A percentile compares a stretch with the other conserved stretches of the same genome.
These are phyloP conservation scores for Monascus purpureus DNA, from an alignment of 495 filamentous ascomycete species.

Conservation along the genomic window DNA sequence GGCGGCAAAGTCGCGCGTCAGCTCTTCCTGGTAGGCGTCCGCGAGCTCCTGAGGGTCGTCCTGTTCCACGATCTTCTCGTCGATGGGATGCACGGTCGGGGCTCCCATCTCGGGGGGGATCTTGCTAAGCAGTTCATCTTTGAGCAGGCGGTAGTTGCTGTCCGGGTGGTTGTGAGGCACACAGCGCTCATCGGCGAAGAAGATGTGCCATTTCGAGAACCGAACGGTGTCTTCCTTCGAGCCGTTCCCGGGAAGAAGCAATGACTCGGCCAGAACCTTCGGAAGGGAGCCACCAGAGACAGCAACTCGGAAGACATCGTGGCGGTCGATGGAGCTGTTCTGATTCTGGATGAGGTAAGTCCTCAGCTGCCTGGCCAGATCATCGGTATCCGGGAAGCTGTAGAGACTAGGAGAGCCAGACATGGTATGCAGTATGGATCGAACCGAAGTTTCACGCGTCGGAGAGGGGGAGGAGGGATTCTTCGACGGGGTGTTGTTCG, in stretches of 20 bases:
- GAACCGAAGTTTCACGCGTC: too few species aligned
- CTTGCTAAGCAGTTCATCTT: slow-evolving; percentile 76
- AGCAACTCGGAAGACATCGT: slow-evolving; percentile 74
- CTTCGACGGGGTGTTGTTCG: too few species aligned
- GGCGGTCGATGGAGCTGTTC: slow-evolving; percentile 61
- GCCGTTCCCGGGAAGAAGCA: slow-evolving; percentile 48
- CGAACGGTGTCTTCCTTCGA: slow-evolving; percentile 46
- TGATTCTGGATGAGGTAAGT: slow-evolving; percentile 69
- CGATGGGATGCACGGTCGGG: slow-evolving; percentile 68
- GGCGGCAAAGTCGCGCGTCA: slow-evolving; percentile 69
- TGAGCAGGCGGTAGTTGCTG: slow-evolving; percentile 84
- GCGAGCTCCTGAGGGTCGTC: slow-evolving; percentile 83
- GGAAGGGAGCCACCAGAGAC: slow-evolving; percentile 94
- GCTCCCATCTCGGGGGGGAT: slow-evolving; percentile 50
- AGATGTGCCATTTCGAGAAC: slow-evolving; percentile 90
- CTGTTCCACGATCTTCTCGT: slow-evolving; percentile 55
- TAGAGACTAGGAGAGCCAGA: slow-evolving; percentile 57
- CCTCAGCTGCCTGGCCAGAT: slow-evolving; percentile 61
- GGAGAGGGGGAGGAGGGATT: too few species aligned
- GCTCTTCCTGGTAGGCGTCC: slow-evolving; percentile 80
- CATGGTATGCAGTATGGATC: too few species aligned
- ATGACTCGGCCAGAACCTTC: slow-evolving; percentile 64
- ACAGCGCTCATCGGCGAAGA: slow-evolving; percentile 94
- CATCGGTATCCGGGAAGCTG: slow-evolving; percentile 52
- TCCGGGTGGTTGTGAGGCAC: slow-evolving; percentile 85